These are phyloP conservation scores for Hortaea sp. DNA, from an alignment of 2,329 filamentous ascomycete genomes.

Conservation along the genomic window DNA sequence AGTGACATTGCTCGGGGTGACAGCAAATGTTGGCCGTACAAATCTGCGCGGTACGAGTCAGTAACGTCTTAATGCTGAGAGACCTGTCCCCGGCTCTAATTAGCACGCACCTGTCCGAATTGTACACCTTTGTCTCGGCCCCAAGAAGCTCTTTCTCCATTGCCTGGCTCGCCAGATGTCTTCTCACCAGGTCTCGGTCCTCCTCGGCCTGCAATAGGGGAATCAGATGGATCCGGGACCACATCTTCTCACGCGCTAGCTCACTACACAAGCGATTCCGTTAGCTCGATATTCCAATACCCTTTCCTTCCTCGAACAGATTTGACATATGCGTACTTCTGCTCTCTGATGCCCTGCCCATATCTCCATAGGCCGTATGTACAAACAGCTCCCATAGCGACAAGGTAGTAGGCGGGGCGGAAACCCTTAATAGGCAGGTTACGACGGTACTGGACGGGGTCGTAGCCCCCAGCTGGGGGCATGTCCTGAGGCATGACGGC, in stretches of 20 bases:
- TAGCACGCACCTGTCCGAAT: constrained; percentile 66
- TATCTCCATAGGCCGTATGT: constrained; percentile 84
- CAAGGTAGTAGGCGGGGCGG: constrained; percentile 67
- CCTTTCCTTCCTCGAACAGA: too few species aligned
- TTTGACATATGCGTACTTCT: constrained; percentile 53
- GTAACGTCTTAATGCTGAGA: not conserved
- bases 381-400: constrained; percentile 70
- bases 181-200: constrained; percentile 85
- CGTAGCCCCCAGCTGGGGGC: constrained; percentile 90
- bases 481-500: constrained; percentile 87
- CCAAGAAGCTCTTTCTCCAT: constrained; percentile 87
- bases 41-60: constrained; percentile 45
- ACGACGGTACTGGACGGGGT: constrained; percentile 94
- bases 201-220: constrained; percentile 92
- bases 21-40: constrained; percentile 69
- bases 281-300: not conserved
- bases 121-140: constrained; percentile 72
- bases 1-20: constrained; percentile 52
- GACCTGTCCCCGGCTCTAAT: not conserved
- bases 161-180: constrained; percentile 75
- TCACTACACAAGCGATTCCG: constrained; percentile 48
- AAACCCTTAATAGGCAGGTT: constrained; percentile 89
- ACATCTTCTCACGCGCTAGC: constrained; percentile 94
- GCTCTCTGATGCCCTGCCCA: constrained; percentile 73
- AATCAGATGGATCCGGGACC: constrained; percentile 89